Evolutionary conservation across 2,329 filamentous ascomycete species (phyloP).

Genomic region (Penicillium sp.): DNA sequence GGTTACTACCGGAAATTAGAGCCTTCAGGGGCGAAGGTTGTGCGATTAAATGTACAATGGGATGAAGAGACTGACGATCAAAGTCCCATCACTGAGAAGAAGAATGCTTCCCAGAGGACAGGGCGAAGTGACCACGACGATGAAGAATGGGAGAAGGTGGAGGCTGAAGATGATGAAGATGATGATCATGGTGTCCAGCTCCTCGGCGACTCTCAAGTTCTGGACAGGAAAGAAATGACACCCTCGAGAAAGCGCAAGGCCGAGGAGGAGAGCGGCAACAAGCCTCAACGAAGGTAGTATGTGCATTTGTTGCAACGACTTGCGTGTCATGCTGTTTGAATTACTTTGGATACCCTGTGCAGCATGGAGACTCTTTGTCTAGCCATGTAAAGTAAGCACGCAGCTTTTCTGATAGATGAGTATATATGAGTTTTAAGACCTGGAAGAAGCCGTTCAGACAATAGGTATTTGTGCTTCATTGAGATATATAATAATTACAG

Average conservation of each 20-base stretch:
- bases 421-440: background rate
- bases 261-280: constrained; percentile 29
- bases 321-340: constrained; percentile 5
- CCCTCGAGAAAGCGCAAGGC: constrained; percentile 37
- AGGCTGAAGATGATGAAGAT: constrained; percentile 41
- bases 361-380: background rate
- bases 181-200: constrained; percentile 38
- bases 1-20: constrained; percentile 63
- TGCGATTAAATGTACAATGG: constrained; percentile 46
- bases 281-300: constrained; percentile 22
- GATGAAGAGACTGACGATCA: constrained; percentile 13
- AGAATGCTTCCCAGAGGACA: constrained; percentile 1
- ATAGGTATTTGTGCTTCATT: constrained; percentile 2
- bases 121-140: constrained; percentile 34
- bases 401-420: too few species aligned
- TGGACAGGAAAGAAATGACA: constrained; percentile 30
- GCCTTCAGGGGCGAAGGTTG: constrained; percentile 59
- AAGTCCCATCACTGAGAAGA: background rate
- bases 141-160: constrained; percentile 50
- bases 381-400: background rate
- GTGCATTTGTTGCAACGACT: constrained; percentile 10
- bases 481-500: background rate
- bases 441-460: background rate
- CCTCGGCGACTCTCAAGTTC: constrained; percentile 38
- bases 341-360: constrained; percentile 20